A percentile compares a stretch with the other conserved stretches of the same genome.
Evolutionary conservation across 2,329 filamentous ascomycete species (phyloP).

Genomic region (Neurospora sp.): DNA sequence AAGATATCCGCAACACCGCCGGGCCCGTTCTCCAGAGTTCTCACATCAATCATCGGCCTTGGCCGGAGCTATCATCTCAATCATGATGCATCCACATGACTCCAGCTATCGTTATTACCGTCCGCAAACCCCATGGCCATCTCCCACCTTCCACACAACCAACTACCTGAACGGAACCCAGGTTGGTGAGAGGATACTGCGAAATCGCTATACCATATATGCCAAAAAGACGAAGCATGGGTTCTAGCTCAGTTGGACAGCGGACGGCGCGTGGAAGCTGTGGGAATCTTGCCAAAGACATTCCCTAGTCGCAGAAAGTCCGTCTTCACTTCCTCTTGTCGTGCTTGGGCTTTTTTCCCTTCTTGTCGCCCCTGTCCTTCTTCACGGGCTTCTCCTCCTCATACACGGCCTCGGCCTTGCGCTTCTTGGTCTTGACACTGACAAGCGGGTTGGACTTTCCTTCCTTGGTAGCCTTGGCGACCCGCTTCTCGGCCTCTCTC

Average conservation of each 20-base stretch:
- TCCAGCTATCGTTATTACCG: background rate
- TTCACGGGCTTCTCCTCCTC: slow-evolving; percentile 53
- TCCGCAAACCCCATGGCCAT: background rate
- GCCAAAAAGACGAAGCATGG: background rate
- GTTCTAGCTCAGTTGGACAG: background rate
- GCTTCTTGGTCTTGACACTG: slow-evolving; percentile 70
- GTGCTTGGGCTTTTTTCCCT: slow-evolving; percentile 43
- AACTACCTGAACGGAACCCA: background rate
- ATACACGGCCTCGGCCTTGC: slow-evolving; percentile 56
- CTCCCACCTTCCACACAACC: background rate
- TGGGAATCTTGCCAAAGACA: background rate
- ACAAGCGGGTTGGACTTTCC: slow-evolving; percentile 55
- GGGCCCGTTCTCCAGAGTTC: background rate
- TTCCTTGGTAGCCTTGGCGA: slow-evolving; percentile 45
- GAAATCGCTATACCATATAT: background rate
- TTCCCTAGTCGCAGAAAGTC: background rate
- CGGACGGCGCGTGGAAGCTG: background rate
- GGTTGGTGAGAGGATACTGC: background rate
- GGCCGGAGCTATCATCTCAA: background rate
- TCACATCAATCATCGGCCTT: background rate
- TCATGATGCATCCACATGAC: background rate
- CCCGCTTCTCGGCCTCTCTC: slow-evolving; percentile 66
- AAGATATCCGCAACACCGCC: background rate
- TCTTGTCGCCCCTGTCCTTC: slow-evolving; percentile 39
- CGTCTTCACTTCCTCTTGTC: slow-evolving; percentile 15